Conservation (phyloP, 1,284 basidiomycete genomes). For the Ceratobasidium sp. region DNA sequence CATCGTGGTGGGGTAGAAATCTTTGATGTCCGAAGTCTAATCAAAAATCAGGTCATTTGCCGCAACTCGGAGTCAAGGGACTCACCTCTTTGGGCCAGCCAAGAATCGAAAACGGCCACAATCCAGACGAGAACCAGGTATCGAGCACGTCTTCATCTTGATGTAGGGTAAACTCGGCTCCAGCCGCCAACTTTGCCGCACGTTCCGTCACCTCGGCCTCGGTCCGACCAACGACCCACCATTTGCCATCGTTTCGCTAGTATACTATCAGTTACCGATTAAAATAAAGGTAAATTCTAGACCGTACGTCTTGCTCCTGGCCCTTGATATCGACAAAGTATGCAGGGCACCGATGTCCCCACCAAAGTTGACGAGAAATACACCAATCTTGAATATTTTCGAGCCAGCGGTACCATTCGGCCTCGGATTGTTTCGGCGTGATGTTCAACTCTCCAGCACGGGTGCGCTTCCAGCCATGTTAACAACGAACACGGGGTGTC, state of each 20-base stretch:
- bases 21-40: constrained; percentile 73
- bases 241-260: constrained; percentile 63
- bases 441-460: constrained; percentile 85
- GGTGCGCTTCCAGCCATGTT: constrained; percentile 67
- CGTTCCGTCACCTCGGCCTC: constrained; percentile 81
- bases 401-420: constrained; percentile 97
- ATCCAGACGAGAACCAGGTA: constrained; percentile 98
- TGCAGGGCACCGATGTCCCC: constrained; percentile 97
- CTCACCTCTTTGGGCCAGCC: constrained; percentile 92
- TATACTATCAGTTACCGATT: not conserved
- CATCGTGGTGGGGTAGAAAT: constrained; percentile 88
- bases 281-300: too few species aligned
- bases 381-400: constrained; percentile 99
- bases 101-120: constrained; percentile 98
- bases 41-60: constrained; percentile 22
- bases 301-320: constrained; percentile 72
- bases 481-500: not conserved
- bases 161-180: constrained; percentile 76
- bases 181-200: constrained; percentile 75
- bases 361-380: constrained; percentile 98
- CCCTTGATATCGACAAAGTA: constrained; percentile 93
- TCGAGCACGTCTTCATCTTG: constrained; percentile 99
- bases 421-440: constrained; percentile 83
- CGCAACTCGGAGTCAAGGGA: constrained; percentile 13
- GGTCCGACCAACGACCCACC: constrained; percentile 92